A percentile compares a stretch with the other conserved stretches of the same genome.
Evolutionary conservation across 2,329 filamentous ascomycete species (phyloP).

Genomic region (Sporothrix humicola): DNA sequence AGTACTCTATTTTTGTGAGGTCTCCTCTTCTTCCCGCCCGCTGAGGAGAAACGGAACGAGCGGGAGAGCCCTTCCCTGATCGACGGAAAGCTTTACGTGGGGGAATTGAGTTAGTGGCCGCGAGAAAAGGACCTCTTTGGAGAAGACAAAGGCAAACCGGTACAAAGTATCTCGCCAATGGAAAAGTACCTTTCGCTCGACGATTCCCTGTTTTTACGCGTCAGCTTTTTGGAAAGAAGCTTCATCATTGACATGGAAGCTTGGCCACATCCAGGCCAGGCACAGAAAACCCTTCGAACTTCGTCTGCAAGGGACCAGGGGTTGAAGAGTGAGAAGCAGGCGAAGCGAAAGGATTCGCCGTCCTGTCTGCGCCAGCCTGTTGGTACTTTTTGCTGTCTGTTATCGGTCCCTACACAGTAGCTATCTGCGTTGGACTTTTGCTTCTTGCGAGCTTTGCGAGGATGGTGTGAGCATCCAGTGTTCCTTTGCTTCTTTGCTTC

Average conservation of each 20-base stretch:
- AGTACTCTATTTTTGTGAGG: not conserved
- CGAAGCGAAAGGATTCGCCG: not conserved
- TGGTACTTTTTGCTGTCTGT: not conserved
- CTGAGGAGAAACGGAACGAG: slow-evolving; percentile 16
- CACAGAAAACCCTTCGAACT: not conserved
- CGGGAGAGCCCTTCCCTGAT: slow-evolving; percentile 21
- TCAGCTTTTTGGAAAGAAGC: not conserved
- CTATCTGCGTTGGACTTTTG: too few relatives aligned
- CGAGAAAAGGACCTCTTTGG: not conserved
- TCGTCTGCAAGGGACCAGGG: slow-evolving; percentile 15
- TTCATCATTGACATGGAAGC: not conserved
- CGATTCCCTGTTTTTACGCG: not conserved
- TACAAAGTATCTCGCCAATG: not conserved
- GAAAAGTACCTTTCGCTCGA: not conserved
- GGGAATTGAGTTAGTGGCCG: not conserved
- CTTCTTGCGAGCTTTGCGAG: slow-evolving; percentile 11
- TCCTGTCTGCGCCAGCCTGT: not conserved
- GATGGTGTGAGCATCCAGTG: not conserved
- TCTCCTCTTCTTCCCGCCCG: slow-evolving; percentile 9
- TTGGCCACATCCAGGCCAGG: not conserved
- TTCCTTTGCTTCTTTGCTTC: not conserved
- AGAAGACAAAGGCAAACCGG: not conserved
- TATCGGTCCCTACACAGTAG: too few relatives aligned
- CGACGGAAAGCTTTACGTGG: slow-evolving; percentile 1
- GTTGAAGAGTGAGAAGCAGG: not conserved